Base-by-base conservation (phyloP, 2,329 filamentous ascomycete species). In the Fusarium zealandicum region DNA sequence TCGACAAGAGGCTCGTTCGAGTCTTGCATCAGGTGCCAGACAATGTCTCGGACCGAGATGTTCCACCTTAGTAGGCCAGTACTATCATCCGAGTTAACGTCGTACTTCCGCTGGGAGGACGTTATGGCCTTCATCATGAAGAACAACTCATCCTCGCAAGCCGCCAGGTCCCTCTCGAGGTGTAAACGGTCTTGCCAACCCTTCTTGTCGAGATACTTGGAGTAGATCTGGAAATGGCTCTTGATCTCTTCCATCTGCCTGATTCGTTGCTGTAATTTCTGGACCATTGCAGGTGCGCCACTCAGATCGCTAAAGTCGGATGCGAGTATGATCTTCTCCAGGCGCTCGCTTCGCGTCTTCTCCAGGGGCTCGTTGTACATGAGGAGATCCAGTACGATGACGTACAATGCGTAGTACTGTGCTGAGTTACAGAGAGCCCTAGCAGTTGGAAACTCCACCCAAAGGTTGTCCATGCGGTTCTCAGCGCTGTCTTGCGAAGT, bases 121-220 rank as follows among this genome's bases (percentile, higher is more conserved):
- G 95, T 99, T 71, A 99, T 99, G 32, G 95, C 96, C 69, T 99
- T 98, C 95, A 99, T 98, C 80, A 99, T 90, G 77, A 99, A 99
- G 81, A 99, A 99, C 8, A 99, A 77, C 73, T 99, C 96, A 68
- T 99, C 95, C 72, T 98, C 95, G 68, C 92, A 97, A 16, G 86
- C 86, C 9, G 91, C 85, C 43, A 99, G 79, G 70, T 99, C 95
- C 44, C 90, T 88, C 70, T 99, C 95, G 36, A 99, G 82, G n/a
- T 88, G 78, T 54, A 97, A 80, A 28, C 92, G 86, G 70, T 98
- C 93, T 69, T 95, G 87, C 93, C 93, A 98, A 12, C 93, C 93
- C 69, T 90, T 86, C 67, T 88, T 87, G 73, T 98, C 93, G 20
- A 99, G 82, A 55, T 90, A 90, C 66, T 89, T 90, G 28, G 92